Conservation (phyloP, 805 yeast genomes). For the Candida nemodendra region DNA sequence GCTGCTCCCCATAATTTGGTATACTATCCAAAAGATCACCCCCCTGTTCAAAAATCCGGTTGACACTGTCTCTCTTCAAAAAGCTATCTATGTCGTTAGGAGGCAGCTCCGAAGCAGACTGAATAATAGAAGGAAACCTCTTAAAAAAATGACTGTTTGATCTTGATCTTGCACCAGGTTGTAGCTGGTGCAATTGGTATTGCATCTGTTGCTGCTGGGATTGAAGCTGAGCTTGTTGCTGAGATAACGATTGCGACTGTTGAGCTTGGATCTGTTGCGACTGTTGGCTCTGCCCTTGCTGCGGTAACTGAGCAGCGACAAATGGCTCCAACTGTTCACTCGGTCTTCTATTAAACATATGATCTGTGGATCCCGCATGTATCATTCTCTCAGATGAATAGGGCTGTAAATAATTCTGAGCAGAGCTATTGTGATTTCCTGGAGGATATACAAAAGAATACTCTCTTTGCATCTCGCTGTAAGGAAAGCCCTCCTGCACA, state of each 20-base stretch:
- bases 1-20: conserved; percentile 24
- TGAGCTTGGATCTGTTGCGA: conserved; percentile 15
- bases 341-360: conserved; percentile 38
- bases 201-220: conserved; percentile 17
- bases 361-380: conserved; percentile 23
- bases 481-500: conserved; percentile 22
- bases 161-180: conserved; percentile 24
- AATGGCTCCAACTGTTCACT: conserved; percentile 52
- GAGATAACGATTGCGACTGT: conserved; percentile 14
- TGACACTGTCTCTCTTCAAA: conserved; percentile 35
- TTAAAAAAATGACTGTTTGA: conserved; percentile 29
- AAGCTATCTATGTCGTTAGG: conserved; percentile 35
- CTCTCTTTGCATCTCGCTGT: conserved; percentile 27
- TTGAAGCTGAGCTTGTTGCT: conserved; percentile 20
- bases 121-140: conserved; percentile 32
- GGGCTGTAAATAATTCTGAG: conserved; percentile 23
- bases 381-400: conserved; percentile 27
- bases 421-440: conserved; percentile 17
- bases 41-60: conserved; percentile 27
- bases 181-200: conserved; percentile 14
- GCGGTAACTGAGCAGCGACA: conserved; percentile 29
- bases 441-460: conserved; percentile 28
- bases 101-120: conserved; percentile 27
- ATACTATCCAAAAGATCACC: conserved; percentile 29
- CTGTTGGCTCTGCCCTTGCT: conserved; percentile 15